Conservation (phyloP, 2,329 filamentous ascomycete species). For the Hymenoscyphus fraxineus region DNA sequence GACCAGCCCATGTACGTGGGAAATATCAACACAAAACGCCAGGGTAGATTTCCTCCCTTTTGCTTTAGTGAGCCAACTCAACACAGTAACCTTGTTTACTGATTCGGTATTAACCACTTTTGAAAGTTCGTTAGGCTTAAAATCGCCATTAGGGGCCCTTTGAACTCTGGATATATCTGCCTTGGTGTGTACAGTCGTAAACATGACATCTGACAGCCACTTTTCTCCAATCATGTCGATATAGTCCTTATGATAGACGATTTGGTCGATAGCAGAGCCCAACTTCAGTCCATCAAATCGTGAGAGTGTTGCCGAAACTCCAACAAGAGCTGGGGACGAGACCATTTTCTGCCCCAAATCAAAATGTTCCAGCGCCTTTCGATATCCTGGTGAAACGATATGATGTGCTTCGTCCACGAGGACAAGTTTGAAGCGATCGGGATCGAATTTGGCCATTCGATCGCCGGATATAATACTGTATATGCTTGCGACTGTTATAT, state of each 20-base stretch:
- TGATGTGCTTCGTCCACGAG: constrained; percentile 97
- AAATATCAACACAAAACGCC: constrained; percentile 89
- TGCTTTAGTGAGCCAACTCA: constrained; percentile 80
- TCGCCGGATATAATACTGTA: constrained; percentile 75
- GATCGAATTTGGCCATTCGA: constrained; percentile 79
- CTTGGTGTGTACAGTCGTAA: constrained; percentile 84
- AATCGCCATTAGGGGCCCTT: constrained; percentile 69
- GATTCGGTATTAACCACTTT: constrained; percentile 75
- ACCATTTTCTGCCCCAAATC: constrained; percentile 53
- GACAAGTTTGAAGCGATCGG: constrained; percentile 76
- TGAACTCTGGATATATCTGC: constrained; percentile 72
- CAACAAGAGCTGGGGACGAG: constrained; percentile 68
- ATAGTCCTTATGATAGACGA: constrained; percentile 89
- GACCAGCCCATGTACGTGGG: constrained; percentile 74
- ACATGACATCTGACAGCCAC: constrained; percentile 87
- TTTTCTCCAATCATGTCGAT: constrained; percentile 81
- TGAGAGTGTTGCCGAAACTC: constrained; percentile 78
- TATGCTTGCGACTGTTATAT: constrained; percentile 91
- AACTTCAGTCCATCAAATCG: constrained; percentile 80
- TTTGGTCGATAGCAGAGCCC: constrained; percentile 84
- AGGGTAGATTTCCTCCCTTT: constrained; percentile 74
- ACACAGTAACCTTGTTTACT: constrained; percentile 79
- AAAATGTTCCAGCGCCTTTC: constrained; percentile 75
- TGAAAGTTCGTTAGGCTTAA: constrained; percentile 73
- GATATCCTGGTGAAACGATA: constrained; percentile 80